Conservation (phyloP, 2,329 filamentous ascomycete species). For the Ambrosiella beaveri region DNA sequence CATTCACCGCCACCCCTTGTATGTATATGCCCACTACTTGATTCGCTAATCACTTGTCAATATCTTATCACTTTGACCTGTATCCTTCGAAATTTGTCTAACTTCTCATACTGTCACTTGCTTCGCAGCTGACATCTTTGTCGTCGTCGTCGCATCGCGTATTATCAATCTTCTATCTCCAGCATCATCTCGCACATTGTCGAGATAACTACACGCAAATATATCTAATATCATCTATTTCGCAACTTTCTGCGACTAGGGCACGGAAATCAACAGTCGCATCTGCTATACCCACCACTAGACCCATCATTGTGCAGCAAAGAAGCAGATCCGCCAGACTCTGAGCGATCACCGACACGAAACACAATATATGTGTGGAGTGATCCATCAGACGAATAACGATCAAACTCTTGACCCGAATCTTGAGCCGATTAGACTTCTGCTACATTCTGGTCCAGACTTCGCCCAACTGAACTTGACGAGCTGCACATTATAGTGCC, state of each 20-base stretch:
- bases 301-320: background rate
- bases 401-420: background rate
- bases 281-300: background rate
- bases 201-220: too few species aligned
- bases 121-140: too few species aligned
- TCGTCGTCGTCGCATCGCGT: too few species aligned
- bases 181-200: too few species aligned
- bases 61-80: background rate
- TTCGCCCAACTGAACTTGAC: background rate
- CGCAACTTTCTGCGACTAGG: too few species aligned
- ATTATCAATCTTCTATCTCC: too few species aligned
- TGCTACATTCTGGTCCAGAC: background rate
- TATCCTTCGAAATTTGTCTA: background rate
- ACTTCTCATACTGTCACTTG: too few species aligned
- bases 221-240: too few species aligned
- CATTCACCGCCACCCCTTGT: background rate
- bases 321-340: background rate
- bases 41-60: background rate
- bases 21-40: background rate
- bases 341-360: background rate
- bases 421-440: background rate
- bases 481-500: background rate
- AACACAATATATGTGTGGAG: background rate
- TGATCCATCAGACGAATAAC: background rate
- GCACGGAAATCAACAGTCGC: too few species aligned